Base-by-base conservation (phyloP, 2,329 filamentous ascomycete genomes). In the Nemania sp. region DNA sequence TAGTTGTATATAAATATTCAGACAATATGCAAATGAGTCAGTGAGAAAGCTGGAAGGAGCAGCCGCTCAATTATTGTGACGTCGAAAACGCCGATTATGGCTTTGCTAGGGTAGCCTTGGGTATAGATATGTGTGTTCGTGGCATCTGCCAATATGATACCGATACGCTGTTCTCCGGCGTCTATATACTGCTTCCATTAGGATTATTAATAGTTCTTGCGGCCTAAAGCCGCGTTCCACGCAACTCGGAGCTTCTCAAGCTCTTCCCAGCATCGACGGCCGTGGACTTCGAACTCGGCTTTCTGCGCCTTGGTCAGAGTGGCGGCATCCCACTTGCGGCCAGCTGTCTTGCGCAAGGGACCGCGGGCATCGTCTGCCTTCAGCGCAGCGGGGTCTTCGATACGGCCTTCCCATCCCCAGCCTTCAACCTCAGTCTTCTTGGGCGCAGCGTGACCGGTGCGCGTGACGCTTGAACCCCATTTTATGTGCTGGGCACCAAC, bases 371-470 rank as follows among this genome's bases (percentile, higher is more conserved):
- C 73, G 31, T 72, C 69, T 44, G 66, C 66, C 2, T 74, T 72
- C 6, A 73, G 61, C 37, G 74, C 72, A 31, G 77, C 74, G 59
- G 77, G 77, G 26, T 75, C 71, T 59, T 79, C 77, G n/a, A 78
- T 75, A 8, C 72, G 75, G 50, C 88, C 86, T 59, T 83, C 76
- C 72, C 85, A 87, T 0, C 91, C 92, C 91, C 92, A 97, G 6
- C 91, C 90, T 37, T 90, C 85, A 3, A 96, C 86, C 70, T 96
- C 90, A 1, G 91, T 95, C 64, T 84, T 83, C 71, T 86, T 88
- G 5, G 90, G 82, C 33, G 80, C 75, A 54, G 82, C 80, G 17
- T 78, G 73, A 0, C 87, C 85, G 49, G 73, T 70, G 9, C 80
- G 70, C 60, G 86, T 80, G 7, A 80, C 81, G n/a, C 83, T 81